Evolutionary conservation across 306 rosid species (phyloP).

Genomic region (Lagenaria siceraria): DNA sequence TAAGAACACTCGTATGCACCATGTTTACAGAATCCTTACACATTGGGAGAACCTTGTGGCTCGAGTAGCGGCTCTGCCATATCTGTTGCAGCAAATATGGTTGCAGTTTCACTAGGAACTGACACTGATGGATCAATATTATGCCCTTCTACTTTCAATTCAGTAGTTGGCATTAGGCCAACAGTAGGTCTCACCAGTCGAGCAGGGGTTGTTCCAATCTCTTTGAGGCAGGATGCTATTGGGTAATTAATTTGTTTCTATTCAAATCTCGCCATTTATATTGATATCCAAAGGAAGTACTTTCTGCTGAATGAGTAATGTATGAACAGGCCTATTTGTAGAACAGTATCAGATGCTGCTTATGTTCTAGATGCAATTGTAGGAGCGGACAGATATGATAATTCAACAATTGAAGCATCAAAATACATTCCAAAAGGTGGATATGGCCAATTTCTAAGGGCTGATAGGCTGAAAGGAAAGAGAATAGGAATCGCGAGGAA

Average conservation of each 20-base stretch:
- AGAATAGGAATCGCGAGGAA: slow-evolving; percentile 26
- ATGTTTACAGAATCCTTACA: background rate
- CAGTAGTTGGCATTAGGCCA: background rate
- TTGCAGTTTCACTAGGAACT: background rate
- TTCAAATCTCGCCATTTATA: background rate
- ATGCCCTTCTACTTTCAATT: background rate
- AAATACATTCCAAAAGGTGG: slow-evolving; percentile 31
- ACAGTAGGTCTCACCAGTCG: background rate
- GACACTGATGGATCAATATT: background rate
- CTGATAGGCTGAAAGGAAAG: slow-evolving; percentile 22
- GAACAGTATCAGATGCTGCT: slow-evolving; percentile 35
- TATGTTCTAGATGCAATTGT: slow-evolving; percentile 41
- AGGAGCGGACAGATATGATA: slow-evolving; percentile 26
- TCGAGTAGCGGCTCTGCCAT: background rate
- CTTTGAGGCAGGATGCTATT: background rate
- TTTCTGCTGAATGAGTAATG: background rate
- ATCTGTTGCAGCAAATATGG: background rate
- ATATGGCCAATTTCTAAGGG: slow-evolving; percentile 14
- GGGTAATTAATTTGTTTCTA: background rate
- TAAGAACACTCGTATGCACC: no score
- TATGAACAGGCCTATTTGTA: slow-evolving; percentile 23
- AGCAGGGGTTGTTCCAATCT: background rate
- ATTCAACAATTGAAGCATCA: slow-evolving; percentile 15
- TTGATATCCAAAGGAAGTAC: background rate
- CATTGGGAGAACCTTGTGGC: background rate